Evolutionary conservation across 148 eudicot genomes (phyloP).

Genomic region (Suaeda aralocaspica): DNA sequence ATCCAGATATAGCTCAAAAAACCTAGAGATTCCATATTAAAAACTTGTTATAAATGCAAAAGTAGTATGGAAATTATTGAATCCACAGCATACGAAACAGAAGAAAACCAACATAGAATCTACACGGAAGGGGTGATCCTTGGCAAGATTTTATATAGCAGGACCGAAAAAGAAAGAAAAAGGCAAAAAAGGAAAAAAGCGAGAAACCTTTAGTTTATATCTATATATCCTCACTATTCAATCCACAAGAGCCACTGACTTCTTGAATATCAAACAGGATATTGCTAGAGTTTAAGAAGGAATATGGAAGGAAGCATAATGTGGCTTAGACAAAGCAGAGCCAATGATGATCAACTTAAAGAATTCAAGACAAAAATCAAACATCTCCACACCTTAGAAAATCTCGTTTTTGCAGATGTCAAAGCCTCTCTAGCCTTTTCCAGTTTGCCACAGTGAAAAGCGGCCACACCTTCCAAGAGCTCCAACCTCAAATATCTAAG

Average conservation of each 20-base stretch:
- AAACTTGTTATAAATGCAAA: background rate
- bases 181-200: no score
- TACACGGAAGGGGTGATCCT: background rate
- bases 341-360: background rate
- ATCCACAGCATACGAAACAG: background rate
- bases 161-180: background rate
- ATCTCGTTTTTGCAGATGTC: conserved; percentile 62
- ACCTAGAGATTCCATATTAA: background rate
- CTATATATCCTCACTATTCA: background rate
- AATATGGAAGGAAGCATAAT: background rate
- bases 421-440: conserved; percentile 55
- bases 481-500: conserved; percentile 82
- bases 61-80: background rate
- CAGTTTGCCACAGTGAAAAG: conserved; percentile 69
- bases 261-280: background rate
- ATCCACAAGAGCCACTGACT: background rate
- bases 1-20: background rate
- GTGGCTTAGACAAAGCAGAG: background rate
- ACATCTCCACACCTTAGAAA: conserved; percentile 46
- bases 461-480: conserved; percentile 83
- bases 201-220: background rate
- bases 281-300: background rate
- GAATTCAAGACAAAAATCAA: background rate
- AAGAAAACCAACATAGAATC: background rate
- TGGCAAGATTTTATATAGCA: background rate